Percentiles rank a stretch among this genome's conserved stretches.
Evolutionary conservation across 2,329 filamentous ascomycete species (phyloP).

Genomic region (Lasiodiplodia hormozganensis): DNA sequence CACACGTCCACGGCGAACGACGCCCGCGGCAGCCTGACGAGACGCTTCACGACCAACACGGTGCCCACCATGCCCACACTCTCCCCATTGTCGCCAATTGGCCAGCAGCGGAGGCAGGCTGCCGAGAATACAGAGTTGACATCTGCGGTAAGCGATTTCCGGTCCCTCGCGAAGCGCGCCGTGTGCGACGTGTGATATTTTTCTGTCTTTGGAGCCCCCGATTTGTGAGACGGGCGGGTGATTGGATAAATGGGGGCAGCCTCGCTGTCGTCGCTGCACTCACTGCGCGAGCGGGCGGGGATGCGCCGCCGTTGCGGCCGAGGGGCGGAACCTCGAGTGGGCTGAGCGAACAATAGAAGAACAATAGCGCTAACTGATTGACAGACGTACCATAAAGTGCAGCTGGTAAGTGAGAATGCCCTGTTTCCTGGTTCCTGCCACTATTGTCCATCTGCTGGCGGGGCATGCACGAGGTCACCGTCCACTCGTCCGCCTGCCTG

Average conservation of each 20-base stretch:
- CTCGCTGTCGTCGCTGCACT: conserved; percentile 5
- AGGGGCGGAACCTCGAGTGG: conserved; percentile 36
- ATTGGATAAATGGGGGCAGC: conserved; percentile 1
- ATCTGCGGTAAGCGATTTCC: conserved; percentile 56
- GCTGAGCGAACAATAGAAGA: conserved; percentile 22
- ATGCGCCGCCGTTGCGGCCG: conserved; percentile 7
- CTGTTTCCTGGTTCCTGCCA: background rate
- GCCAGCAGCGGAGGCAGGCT: conserved; percentile 61
- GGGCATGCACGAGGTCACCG: background rate
- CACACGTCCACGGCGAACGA: conserved; percentile 68
- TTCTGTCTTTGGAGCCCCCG: background rate
- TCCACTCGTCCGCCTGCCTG: background rate
- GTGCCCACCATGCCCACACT: conserved; percentile 79
- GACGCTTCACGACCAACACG: conserved; percentile 91
- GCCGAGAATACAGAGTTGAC: conserved; percentile 62
- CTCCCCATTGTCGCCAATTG: conserved; percentile 66
- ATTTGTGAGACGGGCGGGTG: background rate
- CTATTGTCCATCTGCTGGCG: background rate
- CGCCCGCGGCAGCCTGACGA: conserved; percentile 77
- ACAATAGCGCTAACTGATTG: conserved; percentile 32
- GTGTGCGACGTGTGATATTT: conserved; percentile 3
- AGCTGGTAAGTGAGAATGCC: conserved; percentile 67
- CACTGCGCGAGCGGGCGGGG: background rate
- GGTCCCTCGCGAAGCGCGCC: conserved; percentile 3
- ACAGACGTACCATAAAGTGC: conserved; percentile 73